Percentiles rank a stretch among this genome's conserved stretches.
phyloP scores from a whole-genome alignment of 163 green algal species.

The Chlorella variabilis region DNA sequence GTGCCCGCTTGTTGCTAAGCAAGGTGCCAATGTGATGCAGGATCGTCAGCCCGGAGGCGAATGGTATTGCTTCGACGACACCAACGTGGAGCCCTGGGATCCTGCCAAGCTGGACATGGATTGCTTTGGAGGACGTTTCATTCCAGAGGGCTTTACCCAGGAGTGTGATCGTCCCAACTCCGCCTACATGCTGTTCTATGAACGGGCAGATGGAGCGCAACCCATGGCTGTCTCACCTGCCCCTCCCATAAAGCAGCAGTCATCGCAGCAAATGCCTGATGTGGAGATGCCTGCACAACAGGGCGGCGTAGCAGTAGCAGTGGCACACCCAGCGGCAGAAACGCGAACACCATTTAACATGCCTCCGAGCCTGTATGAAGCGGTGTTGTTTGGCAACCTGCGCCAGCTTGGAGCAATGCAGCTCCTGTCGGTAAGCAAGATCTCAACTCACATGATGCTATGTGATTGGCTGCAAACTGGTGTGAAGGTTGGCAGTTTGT shows the following conservation, averaged over 20 bases:
- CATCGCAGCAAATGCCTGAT: neutral
- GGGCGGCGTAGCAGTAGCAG: neutral
- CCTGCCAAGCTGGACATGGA: conserved; percentile 75
- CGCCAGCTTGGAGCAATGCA: conserved; percentile 26
- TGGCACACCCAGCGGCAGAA: no score
- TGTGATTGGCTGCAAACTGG: no score
- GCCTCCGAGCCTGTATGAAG: neutral
- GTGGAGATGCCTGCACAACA: neutral
- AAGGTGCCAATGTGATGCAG: conserved; percentile 7
- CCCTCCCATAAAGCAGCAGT: neutral
- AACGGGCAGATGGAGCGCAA: conserved; percentile 55
- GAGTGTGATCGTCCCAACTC: conserved; percentile 82
- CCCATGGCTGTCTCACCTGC: conserved; percentile 2
- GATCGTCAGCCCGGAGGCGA: conserved; percentile 6
- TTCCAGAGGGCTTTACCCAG: conserved; percentile 44
- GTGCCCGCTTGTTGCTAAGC: no score
- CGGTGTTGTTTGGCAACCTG: conserved; percentile 18
- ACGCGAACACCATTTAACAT: conserved; percentile 1
- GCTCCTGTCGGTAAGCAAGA: conserved; percentile 30
- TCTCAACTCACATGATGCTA: no score
- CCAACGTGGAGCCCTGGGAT: conserved; percentile 80
- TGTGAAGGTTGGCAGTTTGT: no score
- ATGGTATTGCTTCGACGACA: conserved; percentile 93
- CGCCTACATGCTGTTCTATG: conserved; percentile 97
- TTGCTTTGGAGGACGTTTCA: conserved; percentile 85